Percentiles rank a stretch among this genome's conserved stretches.
Conservation (phyloP, 768 basidiomycete species). For the Hericium erinaceus region DNA sequence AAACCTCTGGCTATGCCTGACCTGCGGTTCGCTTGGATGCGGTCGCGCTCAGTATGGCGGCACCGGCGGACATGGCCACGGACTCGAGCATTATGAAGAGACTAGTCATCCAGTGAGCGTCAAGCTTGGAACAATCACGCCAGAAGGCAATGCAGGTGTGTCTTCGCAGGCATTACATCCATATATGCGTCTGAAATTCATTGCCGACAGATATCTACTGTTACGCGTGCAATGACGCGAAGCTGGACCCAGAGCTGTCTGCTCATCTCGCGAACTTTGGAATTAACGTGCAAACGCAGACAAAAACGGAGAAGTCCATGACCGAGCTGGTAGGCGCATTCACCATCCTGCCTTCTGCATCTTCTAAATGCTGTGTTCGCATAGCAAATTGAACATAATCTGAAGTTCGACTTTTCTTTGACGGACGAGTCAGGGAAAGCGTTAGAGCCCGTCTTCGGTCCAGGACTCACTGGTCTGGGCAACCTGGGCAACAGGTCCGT, state of each 20-base stretch:
- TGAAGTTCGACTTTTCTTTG: constrained; percentile 90
- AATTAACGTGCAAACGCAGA: constrained; percentile 73
- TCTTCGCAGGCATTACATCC: neutral
- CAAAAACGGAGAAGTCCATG: constrained; percentile 94
- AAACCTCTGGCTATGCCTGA: constrained; percentile 93
- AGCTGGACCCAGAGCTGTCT: constrained; percentile 65
- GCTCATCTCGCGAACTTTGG: constrained; percentile 74
- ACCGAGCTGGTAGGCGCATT: constrained; percentile 69
- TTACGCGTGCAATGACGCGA: constrained; percentile 82
- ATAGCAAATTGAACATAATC: constrained; percentile 94
- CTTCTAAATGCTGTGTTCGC: neutral
- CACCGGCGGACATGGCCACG: constrained; percentile 82
- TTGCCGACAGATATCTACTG: constrained; percentile 73
- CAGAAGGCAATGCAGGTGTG: constrained; percentile 84
- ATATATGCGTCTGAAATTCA: too few relatives aligned
- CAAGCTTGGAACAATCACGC: constrained; percentile 93
- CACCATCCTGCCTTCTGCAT: neutral
- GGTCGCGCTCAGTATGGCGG: constrained; percentile 83
- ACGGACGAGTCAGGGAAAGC: constrained; percentile 81
- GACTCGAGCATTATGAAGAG: constrained; percentile 63
- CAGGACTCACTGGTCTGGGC: constrained; percentile 78
- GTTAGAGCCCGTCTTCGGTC: constrained; percentile 80
- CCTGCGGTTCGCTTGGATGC: constrained; percentile 85
- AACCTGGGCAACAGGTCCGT: constrained; percentile 86
- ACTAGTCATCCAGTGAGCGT: constrained; percentile 77